Conservation (phyloP, 176 grass and related monocot genomes). For the Microstegium vimineum region DNA sequence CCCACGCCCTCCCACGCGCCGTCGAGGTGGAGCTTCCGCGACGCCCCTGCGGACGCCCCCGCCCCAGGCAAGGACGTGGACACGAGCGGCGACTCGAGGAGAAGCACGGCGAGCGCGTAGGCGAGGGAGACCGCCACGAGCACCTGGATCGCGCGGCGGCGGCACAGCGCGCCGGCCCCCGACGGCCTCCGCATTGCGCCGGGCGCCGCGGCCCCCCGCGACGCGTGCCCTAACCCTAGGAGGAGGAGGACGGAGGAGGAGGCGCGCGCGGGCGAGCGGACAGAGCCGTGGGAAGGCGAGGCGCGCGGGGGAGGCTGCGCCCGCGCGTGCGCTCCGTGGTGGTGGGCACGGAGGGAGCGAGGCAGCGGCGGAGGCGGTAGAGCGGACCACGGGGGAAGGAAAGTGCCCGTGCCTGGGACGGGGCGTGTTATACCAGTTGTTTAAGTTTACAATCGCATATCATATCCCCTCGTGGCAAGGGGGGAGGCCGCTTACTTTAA, state of each 20-base stretch:
- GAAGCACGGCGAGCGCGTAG: conserved; percentile 40
- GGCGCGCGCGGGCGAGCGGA: not conserved
- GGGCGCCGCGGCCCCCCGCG: not conserved
- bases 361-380: conserved; percentile 22
- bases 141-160: conserved; percentile 43
- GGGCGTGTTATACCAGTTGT: not conserved
- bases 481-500: not conserved
- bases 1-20: not conserved
- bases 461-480: no score
- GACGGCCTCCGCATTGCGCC: conserved; percentile 61
- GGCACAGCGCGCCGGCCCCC: conserved; percentile 9
- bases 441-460: not conserved
- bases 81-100: conserved; percentile 57
- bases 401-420: no score
- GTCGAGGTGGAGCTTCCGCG: conserved; percentile 29
- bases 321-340: not conserved
- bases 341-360: conserved; percentile 7
- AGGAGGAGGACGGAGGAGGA: not conserved
- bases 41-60: not conserved
- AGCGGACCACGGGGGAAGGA: no score
- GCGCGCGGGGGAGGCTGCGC: not conserved
- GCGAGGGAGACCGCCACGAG: conserved; percentile 40
- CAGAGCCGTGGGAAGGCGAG: not conserved
- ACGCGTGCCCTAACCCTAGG: conserved; percentile 51
- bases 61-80: conserved; percentile 6